Percentiles rank a stretch among this genome's conserved stretches.
phyloP scores from a whole-genome alignment of 1,284 basidiomycete genomes.

The Cutaneotrichosporon dermatis region DNA sequence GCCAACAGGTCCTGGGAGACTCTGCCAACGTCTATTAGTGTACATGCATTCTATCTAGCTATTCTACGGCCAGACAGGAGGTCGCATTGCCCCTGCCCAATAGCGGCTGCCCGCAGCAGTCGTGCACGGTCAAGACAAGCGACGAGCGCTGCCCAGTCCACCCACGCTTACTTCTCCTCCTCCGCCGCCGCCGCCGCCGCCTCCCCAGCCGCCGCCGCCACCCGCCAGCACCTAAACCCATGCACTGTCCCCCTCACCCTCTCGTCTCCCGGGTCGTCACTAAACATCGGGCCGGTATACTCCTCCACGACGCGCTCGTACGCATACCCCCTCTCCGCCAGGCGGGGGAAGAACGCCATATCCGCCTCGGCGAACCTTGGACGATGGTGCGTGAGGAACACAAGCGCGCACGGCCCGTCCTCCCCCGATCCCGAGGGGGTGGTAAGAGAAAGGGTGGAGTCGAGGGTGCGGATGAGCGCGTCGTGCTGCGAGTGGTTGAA shows the following conservation, averaged over 20 bases:
- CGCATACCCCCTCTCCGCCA: slow-evolving; percentile 60
- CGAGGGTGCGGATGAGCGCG: slow-evolving; percentile 73
- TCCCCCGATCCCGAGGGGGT: slow-evolving; percentile 22
- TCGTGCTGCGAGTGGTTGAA: slow-evolving; percentile 64
- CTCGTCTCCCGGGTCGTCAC: slow-evolving; percentile 73
- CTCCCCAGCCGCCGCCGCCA: slow-evolving; percentile 32
- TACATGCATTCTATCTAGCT: too few species aligned
- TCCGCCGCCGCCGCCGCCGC: neutral
- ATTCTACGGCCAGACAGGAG: too few species aligned
- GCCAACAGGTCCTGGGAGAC: too few species aligned
- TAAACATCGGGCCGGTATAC: slow-evolving; percentile 76
- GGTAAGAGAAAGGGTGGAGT: slow-evolving; percentile 49
- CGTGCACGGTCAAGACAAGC: too few species aligned
- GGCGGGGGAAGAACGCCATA: slow-evolving; percentile 68
- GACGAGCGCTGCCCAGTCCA: too few species aligned
- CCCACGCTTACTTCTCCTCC: too few species aligned
- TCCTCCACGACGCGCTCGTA: slow-evolving; percentile 69
- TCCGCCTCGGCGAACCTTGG: slow-evolving; percentile 82
- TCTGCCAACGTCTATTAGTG: too few species aligned
- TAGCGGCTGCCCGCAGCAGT: too few species aligned
- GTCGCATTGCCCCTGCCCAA: too few species aligned
- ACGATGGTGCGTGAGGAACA: slow-evolving; percentile 89
- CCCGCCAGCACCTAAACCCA: slow-evolving; percentile 50
- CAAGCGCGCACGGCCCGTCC: slow-evolving; percentile 61
- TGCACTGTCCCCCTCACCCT: slow-evolving; percentile 57